Base-by-base conservation (phyloP, 1,284 basidiomycete genomes). In the Coniferiporia weirii region DNA sequence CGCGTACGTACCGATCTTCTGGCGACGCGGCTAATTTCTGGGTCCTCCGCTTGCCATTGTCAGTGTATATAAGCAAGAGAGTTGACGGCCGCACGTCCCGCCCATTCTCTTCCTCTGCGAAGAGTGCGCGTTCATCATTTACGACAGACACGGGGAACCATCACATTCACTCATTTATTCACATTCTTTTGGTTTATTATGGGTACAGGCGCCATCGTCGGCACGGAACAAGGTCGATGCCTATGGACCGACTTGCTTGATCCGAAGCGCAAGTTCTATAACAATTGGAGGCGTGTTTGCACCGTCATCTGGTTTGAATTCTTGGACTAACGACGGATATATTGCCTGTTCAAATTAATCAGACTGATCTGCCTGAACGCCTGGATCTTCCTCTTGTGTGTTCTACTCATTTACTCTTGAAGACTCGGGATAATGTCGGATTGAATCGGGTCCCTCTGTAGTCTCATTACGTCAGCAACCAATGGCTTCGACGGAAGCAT, bases 401-500 rank as follows among this genome's bases (percentile, higher is more conserved):
- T 74, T 34, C 74, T 59, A 5, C 35, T 52, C n/a, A n/a, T 22
- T 9, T 47, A 22, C 17, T n/a, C 4, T 19, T 15, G 20, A 13
- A 40, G 5, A 6, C 32, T 10, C 8, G n/a, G n/a, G n/a, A n/a
- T n/a, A n/a, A n/a, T n/a, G n/a, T n/a, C n/a, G 7, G 17, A 13
- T 13, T 22, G 17, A n/a, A 19, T 19, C 32, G 15, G 4, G n/a
- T 36, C 32, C 19, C 15, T 1, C 13, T 22, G n/a, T 10, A 61
- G 60, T 34, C 57, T 66, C 19, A 64, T 67, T 62, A 67, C 66
- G 17, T 67, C 66, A 5, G 66, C 66, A 8, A 65, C 65, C 17
- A 67, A 67, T 59, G 66, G 66, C 36, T 67, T 64, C 58, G 68
- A 69, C 57, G 67, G 68, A 38, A 64, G 61, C 22, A 68, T 68